Evolutionary conservation across 441 rosid species (phyloP).

Genomic region (Gossypium schwendimanii): DNA sequence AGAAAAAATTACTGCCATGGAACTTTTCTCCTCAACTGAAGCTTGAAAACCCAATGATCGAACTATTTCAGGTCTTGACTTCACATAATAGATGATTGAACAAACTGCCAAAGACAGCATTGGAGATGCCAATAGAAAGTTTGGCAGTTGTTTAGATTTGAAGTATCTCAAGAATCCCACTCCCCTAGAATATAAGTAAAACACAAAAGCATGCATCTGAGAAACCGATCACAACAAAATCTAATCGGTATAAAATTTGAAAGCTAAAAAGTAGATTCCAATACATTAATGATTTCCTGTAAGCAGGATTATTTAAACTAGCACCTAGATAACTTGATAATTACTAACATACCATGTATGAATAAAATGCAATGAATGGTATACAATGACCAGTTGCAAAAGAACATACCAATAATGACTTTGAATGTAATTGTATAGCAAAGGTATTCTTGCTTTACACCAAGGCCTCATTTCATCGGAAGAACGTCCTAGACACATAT

Average conservation of each 20-base stretch:
- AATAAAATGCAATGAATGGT: slow-evolving; percentile 6
- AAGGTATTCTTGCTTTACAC: slow-evolving; percentile 75
- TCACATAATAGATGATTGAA: slow-evolving; percentile 51
- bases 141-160: slow-evolving; percentile 77
- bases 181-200: slow-evolving; percentile 44
- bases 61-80: slow-evolving; percentile 38
- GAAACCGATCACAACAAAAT: slow-evolving; percentile 6
- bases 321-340: slow-evolving; percentile 1
- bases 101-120: slow-evolving; percentile 61
- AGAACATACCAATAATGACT: slow-evolving; percentile 69
- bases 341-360: not conserved
- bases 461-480: slow-evolving; percentile 62
- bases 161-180: slow-evolving; percentile 87
- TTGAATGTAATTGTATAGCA: slow-evolving; percentile 74
- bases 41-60: slow-evolving; percentile 62
- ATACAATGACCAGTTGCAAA: slow-evolving; percentile 5
- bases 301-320: not conserved
- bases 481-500: slow-evolving; percentile 50
- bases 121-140: slow-evolving; percentile 91
- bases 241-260: not conserved
- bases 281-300: not conserved
- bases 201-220: not conserved
- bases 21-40: slow-evolving; percentile 36
- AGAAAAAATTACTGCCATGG: slow-evolving; percentile 28
- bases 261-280: not conserved